Percentiles rank a stretch among this genome's conserved stretches.
Evolutionary conservation across 768 basidiomycete species (phyloP).

Genomic region (Pleurotus cornucopiae): DNA sequence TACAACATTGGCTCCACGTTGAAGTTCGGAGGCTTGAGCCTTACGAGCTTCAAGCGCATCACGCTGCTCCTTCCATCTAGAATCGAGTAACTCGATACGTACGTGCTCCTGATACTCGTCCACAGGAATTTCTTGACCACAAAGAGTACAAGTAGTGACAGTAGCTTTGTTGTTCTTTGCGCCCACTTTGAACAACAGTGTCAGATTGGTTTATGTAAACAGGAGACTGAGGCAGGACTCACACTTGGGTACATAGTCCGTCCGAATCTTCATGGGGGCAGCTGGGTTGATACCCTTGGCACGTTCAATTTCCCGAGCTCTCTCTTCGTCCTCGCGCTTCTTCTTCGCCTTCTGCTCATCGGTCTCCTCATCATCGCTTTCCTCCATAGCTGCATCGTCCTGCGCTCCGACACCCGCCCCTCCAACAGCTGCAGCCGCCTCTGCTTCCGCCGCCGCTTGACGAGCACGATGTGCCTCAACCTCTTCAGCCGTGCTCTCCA

Average conservation of each 20-base stretch:
- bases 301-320: conserved; percentile 65
- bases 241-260: conserved; percentile 95
- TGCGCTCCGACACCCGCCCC: conserved; percentile 48
- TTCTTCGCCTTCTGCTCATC: conserved; percentile 53
- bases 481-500: conserved; percentile 89
- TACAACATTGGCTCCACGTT: conserved; percentile 90
- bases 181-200: conserved; percentile 45
- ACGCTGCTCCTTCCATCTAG: conserved; percentile 96
- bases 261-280: conserved; percentile 90
- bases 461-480: conserved; percentile 77
- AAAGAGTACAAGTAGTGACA: conserved; percentile 87
- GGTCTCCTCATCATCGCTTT: conserved; percentile 79
- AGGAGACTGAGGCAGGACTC: conserved; percentile 26
- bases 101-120: conserved; percentile 97
- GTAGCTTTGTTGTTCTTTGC: conserved; percentile 60
- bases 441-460: conserved; percentile 83
- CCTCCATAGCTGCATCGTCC: conserved; percentile 76
- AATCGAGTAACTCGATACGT: conserved; percentile 96
- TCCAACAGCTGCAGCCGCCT: conserved; percentile 77
- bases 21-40: conserved; percentile 81
- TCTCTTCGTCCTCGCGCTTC: conserved; percentile 63
- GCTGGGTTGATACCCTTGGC: conserved; percentile 70
- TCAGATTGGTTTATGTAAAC: background rate
- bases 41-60: conserved; percentile 85
- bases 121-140: conserved; percentile 93